Evolutionary conservation across 768 basidiomycete genomes (phyloP).

Genomic region (Cystobasidium tubakii): DNA sequence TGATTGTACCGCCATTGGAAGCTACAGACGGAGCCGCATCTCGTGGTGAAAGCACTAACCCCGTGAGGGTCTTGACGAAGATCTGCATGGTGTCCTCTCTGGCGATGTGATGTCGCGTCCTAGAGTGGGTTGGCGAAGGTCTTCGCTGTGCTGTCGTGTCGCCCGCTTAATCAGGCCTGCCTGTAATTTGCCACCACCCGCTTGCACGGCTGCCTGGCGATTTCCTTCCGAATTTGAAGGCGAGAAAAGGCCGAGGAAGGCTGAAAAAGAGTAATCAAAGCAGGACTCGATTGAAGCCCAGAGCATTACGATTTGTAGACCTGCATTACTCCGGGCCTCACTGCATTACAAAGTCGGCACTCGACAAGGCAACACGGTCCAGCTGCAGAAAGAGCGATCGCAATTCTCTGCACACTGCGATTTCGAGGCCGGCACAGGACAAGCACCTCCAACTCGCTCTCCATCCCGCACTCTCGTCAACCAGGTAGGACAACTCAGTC

Average conservation of each 20-base stretch:
- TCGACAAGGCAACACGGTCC: not conserved
- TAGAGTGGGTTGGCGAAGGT: slow-evolving; percentile 9
- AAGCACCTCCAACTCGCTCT: not conserved
- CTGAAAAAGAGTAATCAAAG: not conserved
- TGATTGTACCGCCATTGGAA: too few relatives aligned
- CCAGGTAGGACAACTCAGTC: slow-evolving; percentile 24
- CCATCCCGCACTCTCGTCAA: not conserved
- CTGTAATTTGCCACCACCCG: not conserved
- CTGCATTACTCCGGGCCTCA: not conserved
- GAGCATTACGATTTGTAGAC: not conserved
- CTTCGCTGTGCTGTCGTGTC: not conserved
- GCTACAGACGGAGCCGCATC: too few relatives aligned
- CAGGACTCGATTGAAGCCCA: not conserved
- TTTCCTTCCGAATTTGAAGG: not conserved
- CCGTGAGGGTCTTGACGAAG: slow-evolving; percentile 62
- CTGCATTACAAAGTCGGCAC: not conserved
- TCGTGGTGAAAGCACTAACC: too few relatives aligned
- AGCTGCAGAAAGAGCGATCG: not conserved
- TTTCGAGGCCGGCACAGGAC: not conserved
- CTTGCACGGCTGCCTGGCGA: not conserved
- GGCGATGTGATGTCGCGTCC: slow-evolving; percentile 23
- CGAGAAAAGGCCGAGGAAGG: not conserved
- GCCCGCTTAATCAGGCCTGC: too few relatives aligned
- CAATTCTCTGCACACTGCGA: not conserved
- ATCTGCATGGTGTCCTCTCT: slow-evolving; percentile 33